Percentiles rank a stretch among this genome's conserved stretches.
phyloP scores from a whole-genome alignment of 2,329 filamentous ascomycete species.

The Aspergillus intermedius region DNA sequence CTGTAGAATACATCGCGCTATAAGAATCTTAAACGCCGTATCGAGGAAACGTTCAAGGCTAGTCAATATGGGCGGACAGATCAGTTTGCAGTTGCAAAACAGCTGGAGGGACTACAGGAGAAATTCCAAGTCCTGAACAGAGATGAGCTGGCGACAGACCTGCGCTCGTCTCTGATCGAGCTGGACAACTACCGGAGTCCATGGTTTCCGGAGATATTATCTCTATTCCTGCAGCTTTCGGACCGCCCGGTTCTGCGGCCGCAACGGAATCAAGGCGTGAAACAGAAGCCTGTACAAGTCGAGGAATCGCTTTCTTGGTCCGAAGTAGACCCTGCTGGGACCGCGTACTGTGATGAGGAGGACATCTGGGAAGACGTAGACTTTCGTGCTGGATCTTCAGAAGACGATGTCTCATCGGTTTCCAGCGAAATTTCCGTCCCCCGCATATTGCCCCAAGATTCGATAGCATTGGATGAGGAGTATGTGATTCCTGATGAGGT shows the following conservation, averaged over 20 bases:
- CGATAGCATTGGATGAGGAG: constrained; percentile 22
- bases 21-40: constrained; percentile 24
- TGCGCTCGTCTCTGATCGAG: constrained; percentile 54
- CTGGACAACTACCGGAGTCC: constrained; percentile 51
- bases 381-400: constrained; percentile 33
- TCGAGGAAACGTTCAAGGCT: constrained; percentile 29
- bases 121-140: constrained; percentile 75
- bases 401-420: constrained; percentile 30
- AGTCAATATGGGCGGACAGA: constrained; percentile 59
- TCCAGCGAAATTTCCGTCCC: constrained; percentile 27
- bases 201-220: constrained; percentile 73
- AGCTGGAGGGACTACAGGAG: constrained; percentile 69
- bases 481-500: constrained; percentile 29
- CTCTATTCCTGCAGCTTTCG: constrained; percentile 72
- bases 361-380: constrained; percentile 36
- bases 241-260: constrained; percentile 70
- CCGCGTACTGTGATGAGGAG: constrained; percentile 50
- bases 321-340: constrained; percentile 70
- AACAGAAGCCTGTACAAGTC: constrained; percentile 43
- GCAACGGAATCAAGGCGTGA: constrained; percentile 56
- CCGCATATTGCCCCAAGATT: constrained; percentile 20
- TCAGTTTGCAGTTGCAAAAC: constrained; percentile 63
- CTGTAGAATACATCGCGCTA: constrained; percentile 24
- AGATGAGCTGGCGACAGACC: constrained; percentile 69
- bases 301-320: constrained; percentile 62